Percentiles rank a stretch among this genome's conserved stretches.
phyloP scores from a whole-genome alignment of 176 grass and related monocot genomes.

The Pontederia crassipes region DNA sequence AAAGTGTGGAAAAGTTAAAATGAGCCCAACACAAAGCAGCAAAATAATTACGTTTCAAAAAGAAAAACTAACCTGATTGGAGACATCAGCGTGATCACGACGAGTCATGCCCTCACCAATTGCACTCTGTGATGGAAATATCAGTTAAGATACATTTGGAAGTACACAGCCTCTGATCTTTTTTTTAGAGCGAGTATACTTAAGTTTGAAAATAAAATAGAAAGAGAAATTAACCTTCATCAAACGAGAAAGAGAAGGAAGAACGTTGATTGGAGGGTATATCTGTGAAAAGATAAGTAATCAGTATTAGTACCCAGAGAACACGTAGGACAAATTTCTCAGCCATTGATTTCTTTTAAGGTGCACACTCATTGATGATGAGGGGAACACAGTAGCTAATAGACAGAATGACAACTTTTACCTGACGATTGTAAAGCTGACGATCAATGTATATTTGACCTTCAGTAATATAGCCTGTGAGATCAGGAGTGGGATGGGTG shows the following conservation, averaged over 20 bases:
- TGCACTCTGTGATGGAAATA: conserved; percentile 56
- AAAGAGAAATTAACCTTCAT: conserved; percentile 67
- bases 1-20: background rate
- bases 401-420: background rate
- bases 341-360: no score
- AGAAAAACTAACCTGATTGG: conserved; percentile 65
- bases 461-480: conserved; percentile 94
- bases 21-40: no score
- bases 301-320: no score
- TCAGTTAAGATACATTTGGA: background rate
- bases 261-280: conserved; percentile 96
- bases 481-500: conserved; percentile 89
- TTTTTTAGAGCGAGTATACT: no score
- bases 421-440: conserved; percentile 87
- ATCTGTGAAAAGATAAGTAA: conserved; percentile 34
- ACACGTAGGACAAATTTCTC: no score
- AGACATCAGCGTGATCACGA: conserved; percentile 91
- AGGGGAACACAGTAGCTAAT: no score
- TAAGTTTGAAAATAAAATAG: background rate
- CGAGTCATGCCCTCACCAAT: conserved; percentile 99
- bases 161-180: no score
- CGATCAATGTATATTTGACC: conserved; percentile 93
- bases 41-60: no score
- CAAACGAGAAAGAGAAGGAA: conserved; percentile 91
- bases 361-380: no score